Base-by-base conservation (phyloP, 108 stramenopile species). In the Thalassiosira profunda region DNA sequence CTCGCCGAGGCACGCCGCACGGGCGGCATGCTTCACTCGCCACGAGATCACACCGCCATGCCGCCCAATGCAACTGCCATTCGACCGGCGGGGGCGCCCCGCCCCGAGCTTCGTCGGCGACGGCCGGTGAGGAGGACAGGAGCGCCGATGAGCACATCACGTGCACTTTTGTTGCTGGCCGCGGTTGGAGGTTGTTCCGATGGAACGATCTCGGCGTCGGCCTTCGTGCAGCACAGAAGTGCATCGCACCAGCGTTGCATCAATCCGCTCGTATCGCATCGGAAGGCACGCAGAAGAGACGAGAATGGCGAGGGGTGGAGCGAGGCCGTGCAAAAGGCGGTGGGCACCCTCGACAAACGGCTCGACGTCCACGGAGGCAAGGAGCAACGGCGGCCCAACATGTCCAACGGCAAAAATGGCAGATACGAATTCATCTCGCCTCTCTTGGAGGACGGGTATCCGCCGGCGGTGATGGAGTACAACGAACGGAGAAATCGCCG, bases 381-480 rank as follows among this genome's bases (percentile, higher is more conserved):
- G 15, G 17, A 12, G 2, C 2, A 25, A 49, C 2, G 12, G 29
- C 25, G 5, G 48, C 25, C 2, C 54, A 31, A 31, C 12, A 31
- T 11, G 35, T 14, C 18, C 54, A 2, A 55, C 24, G 26, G 37
- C 8, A 11, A 4, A 17, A 24, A 2, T 12, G 42, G 14, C 7
- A 24, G n/a, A n/a, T n/a, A n/a, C n/a, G 38, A 67, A 35, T 94
- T 94, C 56, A 61, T 74, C 0, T 75, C 86, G 9, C 93, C 93
- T 20, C 51, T 94, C 12, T 64, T 94, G 21, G 82, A 91, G 37
- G 86, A 88, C 60, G 93, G 93, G 6, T 91, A 91, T 70, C 88
- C 85, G 21, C 87, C 84, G 5, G 80, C 84, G 12, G 90, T 90
- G 0, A 23, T 75, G 29, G 90, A 91, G 42, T 82, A 66, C 43